Evolutionary conservation across 1,139 yeast genomes (phyloP).

Genomic region (Candida sanyaensis): DNA sequence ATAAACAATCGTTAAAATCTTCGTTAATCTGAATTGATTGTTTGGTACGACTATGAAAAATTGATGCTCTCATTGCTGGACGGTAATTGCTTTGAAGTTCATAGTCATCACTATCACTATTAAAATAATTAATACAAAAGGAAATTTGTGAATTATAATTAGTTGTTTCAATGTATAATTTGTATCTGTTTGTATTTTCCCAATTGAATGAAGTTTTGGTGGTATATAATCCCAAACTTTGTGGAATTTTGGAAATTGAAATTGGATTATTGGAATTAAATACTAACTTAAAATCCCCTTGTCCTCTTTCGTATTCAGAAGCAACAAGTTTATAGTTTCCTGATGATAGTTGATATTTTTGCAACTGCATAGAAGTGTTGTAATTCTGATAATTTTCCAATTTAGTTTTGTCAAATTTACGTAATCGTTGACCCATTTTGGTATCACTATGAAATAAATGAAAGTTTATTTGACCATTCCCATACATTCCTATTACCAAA

Average conservation of each 20-base stretch:
- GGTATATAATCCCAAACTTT: slow-evolving; percentile 38
- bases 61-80: slow-evolving; percentile 46
- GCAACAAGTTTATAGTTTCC: slow-evolving; percentile 38
- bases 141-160: slow-evolving; percentile 24
- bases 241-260: slow-evolving; percentile 20
- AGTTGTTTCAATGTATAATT: slow-evolving; percentile 25
- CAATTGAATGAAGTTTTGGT: slow-evolving; percentile 30
- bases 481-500: slow-evolving; percentile 26
- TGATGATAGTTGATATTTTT: slow-evolving; percentile 26
- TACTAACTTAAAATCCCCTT: slow-evolving; percentile 14
- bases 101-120: slow-evolving; percentile 18
- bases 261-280: slow-evolving; percentile 15
- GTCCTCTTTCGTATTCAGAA: slow-evolving; percentile 27
- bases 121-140: slow-evolving; percentile 27
- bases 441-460: slow-evolving; percentile 43
- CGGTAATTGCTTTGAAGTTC: slow-evolving; percentile 30
- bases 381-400: slow-evolving; percentile 31
- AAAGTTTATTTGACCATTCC: slow-evolving; percentile 24
- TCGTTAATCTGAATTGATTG: slow-evolving; percentile 35
- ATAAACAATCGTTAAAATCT: slow-evolving; percentile 42
- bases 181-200: slow-evolving; percentile 40
- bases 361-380: slow-evolving; percentile 19
- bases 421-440: slow-evolving; percentile 18
- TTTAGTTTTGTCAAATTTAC: slow-evolving; percentile 31
- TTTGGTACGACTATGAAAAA: slow-evolving; percentile 34